Evolutionary conservation across 2,329 filamentous ascomycete genomes (phyloP), one percentile per base, ranked within the genome.

Genomic region (Hymenoscyphus albidus): DNA sequence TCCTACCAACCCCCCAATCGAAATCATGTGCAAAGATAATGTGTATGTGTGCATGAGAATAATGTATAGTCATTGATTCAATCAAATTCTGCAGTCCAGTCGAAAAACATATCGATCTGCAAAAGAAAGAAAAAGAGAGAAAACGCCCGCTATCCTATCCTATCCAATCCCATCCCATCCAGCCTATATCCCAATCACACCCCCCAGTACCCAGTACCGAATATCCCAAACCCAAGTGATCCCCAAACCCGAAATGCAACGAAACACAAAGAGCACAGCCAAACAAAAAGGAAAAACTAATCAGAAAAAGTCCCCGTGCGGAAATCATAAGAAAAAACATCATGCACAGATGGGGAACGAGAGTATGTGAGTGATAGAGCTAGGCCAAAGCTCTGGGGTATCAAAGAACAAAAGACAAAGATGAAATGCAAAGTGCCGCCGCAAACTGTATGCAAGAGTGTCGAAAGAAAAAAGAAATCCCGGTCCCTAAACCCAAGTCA

Each of bases 301-400:
- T 5, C 12, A 12, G 18, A 27, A 27, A 51, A 54, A 22, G 22
- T 27, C 48, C 48, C 48, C 22, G 48, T 54, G 48, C 48, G 18
- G 22, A 18, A 51, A 16, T 6, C 9, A 7, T 6, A 6, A 16
- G 18, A 14, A 22, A 51, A 51, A 13, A 51, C 44, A 51, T 70
- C 27, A 18, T 63, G 62, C 40, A 65, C 58, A 63, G 58, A 32
- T 44, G 42, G 44, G 63, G 62, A 59, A 64, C 65, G 69, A 71
- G 70, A 10, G 18, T 9, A 27, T 27, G 35, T 35, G 35, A 35
- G 35, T 35, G 35, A 35, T 71, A 70, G 72, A 74, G 72, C 71
- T 72, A 71, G 72, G 72, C 67, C 66, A 22, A 54, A 70, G 72
- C 71, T 73, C 72, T 69, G 71, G 72, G 72, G 48, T 54, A 54